Base-by-base conservation (phyloP, 306 rosid species). In the Fragaria nilgerrensis region DNA sequence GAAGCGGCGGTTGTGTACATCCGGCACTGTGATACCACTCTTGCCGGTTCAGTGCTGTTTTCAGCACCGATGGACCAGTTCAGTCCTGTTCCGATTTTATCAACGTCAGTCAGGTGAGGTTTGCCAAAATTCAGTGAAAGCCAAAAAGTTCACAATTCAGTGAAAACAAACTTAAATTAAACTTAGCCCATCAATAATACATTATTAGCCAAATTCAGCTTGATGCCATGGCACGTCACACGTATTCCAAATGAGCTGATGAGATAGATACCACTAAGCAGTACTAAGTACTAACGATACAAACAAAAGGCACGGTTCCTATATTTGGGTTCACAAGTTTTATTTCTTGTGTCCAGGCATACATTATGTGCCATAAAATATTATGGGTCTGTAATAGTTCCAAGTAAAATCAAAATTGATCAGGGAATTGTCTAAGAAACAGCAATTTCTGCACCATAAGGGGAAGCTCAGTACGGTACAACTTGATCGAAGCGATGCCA, bases 401-500 rank as follows among this genome's bases (percentile, higher is more conserved):
- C 0, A 14, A 11, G 36, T 20, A 77, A 39, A 43, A 56, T 14
- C 7, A 52, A 77, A 65, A 47, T 56, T 47, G 72, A 74, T 67
- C n/a, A 61, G 17, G 55, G 50, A 73, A 73, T 27, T 6, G 44
- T 55, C 34, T 13, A 49, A 39, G 9, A 34, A 67, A 77, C 20
- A 37, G 59, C 66, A 82, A 65, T 20, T 37, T 74, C 34, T 47
- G 68, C 23, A 47, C 48, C 36, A 58, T 56, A 68, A 73, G 67
- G 48, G 55, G 64, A 62, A 76, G 63, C 63, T 56, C 76, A 65
- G 66, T 37, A 71, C 43, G 19, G 72, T 56, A 41, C 74, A 75
- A 37, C 75, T 74, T 73, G 79, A 61, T 25, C 49, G 32, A 68
- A 73, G 49, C 68, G 27, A 12, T 55, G 73, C 79, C 45, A 53